Conservation (phyloP, 768 basidiomycete genomes). For the Russula ochroleuca region DNA sequence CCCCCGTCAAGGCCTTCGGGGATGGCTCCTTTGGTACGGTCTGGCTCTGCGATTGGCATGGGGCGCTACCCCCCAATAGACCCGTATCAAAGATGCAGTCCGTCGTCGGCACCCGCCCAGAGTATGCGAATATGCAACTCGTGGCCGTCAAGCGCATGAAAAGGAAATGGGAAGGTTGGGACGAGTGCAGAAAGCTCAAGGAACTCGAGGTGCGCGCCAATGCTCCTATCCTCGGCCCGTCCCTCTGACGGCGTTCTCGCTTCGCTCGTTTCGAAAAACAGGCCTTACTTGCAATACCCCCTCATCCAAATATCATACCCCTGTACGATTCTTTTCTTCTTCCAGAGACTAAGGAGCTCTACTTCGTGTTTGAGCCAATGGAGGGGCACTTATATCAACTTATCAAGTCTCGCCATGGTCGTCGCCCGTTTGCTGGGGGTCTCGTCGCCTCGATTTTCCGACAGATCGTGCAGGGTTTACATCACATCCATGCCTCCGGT, state of each 20-base stretch:
- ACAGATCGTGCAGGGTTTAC: slow-evolving; percentile 84
- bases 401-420: slow-evolving; percentile 93
- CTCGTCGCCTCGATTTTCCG: slow-evolving; percentile 92
- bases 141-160: slow-evolving; percentile 99
- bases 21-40: slow-evolving; percentile 99
- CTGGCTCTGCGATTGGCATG: slow-evolving; percentile 99
- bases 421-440: slow-evolving; percentile 92
- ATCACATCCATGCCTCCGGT: slow-evolving; percentile 87
- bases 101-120: slow-evolving; percentile 84
- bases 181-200: slow-evolving; percentile 91
- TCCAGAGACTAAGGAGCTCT: slow-evolving; percentile 93
- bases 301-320: slow-evolving; percentile 96
- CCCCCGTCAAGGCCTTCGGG: slow-evolving; percentile 92
- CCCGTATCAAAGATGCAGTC: slow-evolving; percentile 94
- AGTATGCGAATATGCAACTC: slow-evolving; percentile 90
- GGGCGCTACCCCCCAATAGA: slow-evolving; percentile 85
- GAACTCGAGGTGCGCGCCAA: slow-evolving; percentile 80
- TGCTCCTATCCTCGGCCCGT: slow-evolving; percentile 18
- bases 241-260: slow-evolving; percentile 23
- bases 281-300: slow-evolving; percentile 92
- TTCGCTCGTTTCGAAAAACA: slow-evolving; percentile 34
- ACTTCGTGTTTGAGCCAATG: slow-evolving; percentile 99
- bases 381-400: slow-evolving; percentile 99
- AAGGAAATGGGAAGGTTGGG: slow-evolving; percentile 97
- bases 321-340: slow-evolving; percentile 98